phyloP scores from a whole-genome alignment of 306 rosid species.

The Ceratonia siliqua region DNA sequence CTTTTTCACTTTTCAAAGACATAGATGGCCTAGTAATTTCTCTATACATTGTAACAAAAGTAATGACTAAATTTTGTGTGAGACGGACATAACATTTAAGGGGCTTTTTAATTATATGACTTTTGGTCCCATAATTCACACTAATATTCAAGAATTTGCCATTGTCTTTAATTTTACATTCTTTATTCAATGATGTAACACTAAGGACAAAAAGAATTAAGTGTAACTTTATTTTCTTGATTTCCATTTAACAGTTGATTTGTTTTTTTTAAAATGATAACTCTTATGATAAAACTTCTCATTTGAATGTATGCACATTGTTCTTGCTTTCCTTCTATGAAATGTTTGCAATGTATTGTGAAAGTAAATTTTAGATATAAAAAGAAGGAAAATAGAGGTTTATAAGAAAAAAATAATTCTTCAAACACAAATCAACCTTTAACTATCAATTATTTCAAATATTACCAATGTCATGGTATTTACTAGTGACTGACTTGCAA shows the following conservation, averaged over 20 bases:
- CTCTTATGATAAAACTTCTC: not conserved
- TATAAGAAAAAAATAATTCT: not conserved
- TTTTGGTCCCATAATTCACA: not conserved
- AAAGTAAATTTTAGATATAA: not conserved
- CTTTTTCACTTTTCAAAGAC: too few relatives aligned
- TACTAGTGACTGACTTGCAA: not conserved
- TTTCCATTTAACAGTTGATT: not conserved
- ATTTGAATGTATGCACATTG: not conserved
- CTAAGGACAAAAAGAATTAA: not conserved
- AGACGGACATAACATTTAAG: not conserved
- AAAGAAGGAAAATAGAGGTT: not conserved
- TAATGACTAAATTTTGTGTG: not conserved
- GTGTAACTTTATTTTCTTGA: not conserved
- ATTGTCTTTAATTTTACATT: not conserved
- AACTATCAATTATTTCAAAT: not conserved
- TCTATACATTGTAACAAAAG: not conserved
- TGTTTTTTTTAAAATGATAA: not conserved
- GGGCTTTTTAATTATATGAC: not conserved
- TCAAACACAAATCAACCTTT: not conserved
- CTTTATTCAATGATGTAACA: not conserved
- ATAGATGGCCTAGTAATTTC: not conserved
- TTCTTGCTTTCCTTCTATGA: not conserved
- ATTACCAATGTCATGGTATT: not conserved
- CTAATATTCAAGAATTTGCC: not conserved
- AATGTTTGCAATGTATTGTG: slow-evolving; percentile 9